phyloP scores from a whole-genome alignment of 2,329 filamentous ascomycete genomes.

The Acrocalymma vagum region DNA sequence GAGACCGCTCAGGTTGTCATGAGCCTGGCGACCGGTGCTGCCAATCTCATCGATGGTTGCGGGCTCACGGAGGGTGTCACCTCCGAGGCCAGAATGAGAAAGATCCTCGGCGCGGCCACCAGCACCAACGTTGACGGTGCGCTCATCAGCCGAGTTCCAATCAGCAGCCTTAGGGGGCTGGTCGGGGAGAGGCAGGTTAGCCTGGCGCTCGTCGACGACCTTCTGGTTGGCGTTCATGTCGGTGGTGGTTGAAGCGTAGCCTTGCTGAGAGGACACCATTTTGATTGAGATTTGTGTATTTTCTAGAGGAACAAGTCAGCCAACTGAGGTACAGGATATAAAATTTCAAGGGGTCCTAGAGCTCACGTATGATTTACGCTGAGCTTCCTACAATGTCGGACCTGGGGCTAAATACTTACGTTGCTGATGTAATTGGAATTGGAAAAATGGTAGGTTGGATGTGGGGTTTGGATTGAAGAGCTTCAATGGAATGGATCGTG shows the following conservation, averaged over 20 bases:
- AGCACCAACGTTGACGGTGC: constrained; percentile 75
- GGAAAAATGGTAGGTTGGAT: not conserved
- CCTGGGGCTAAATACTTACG: constrained; percentile 10
- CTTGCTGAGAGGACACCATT: constrained; percentile 37
- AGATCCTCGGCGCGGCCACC: constrained; percentile 55
- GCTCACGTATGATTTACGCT: no score
- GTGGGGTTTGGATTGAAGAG: constrained; percentile 8
- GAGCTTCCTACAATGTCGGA: constrained; percentile 1
- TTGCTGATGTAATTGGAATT: constrained; percentile 11
- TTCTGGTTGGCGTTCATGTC: constrained; percentile 47
- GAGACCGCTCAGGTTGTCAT: constrained; percentile 63
- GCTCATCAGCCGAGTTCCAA: constrained; percentile 76
- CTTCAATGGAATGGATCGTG: no score
- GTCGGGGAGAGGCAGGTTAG: constrained; percentile 82
- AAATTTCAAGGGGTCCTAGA: no score
- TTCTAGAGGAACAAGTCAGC: no score
- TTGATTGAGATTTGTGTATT: constrained; percentile 13
- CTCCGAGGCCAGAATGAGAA: constrained; percentile 59
- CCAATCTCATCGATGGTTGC: constrained; percentile 62
- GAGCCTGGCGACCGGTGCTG: constrained; percentile 68
- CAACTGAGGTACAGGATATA: constrained; percentile 4
- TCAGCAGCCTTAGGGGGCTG: constrained; percentile 79
- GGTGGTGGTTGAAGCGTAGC: constrained; percentile 23
- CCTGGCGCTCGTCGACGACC: constrained; percentile 72
- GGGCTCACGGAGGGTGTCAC: constrained; percentile 52